phyloP scores from a whole-genome alignment of 1,284 basidiomycete genomes.

The Amylostereum areolatum region DNA sequence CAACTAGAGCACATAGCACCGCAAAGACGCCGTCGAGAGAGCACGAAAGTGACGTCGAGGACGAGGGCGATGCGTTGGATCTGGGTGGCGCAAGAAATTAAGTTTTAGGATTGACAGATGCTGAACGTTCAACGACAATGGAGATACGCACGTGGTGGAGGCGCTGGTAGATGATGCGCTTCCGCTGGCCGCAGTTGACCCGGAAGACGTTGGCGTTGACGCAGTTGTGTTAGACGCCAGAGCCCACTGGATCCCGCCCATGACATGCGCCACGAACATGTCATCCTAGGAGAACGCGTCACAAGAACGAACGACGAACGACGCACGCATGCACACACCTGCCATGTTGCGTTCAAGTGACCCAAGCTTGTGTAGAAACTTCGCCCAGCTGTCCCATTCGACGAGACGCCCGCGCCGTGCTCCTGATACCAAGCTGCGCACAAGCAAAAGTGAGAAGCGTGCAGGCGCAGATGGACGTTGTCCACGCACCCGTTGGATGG shows the following conservation, averaged over 20 bases:
- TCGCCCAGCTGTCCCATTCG: conserved; percentile 50
- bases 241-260: conserved; percentile 70
- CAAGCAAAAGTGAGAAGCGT: background rate
- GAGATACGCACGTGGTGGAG: no score
- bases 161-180: no score
- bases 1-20: no score
- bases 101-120: no score
- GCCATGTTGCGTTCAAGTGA: conserved; percentile 68
- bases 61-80: no score
- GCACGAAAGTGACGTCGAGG: no score
- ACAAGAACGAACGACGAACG: background rate
- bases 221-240: conserved; percentile 55
- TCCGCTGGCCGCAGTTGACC: background rate
- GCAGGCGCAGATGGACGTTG: background rate
- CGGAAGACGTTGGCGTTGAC: conserved; percentile 18
- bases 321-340: conserved; percentile 28
- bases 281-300: conserved; percentile 35
- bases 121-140: no score
- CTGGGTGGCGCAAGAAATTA: no score
- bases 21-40: no score
- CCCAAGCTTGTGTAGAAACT: conserved; percentile 80
- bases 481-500: conserved; percentile 49
- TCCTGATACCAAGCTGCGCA: conserved; percentile 74
- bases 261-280: conserved; percentile 62
- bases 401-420: conserved; percentile 50